phyloP scores from a whole-genome alignment of 331 rosid species.

The Malus hybrid region DNA sequence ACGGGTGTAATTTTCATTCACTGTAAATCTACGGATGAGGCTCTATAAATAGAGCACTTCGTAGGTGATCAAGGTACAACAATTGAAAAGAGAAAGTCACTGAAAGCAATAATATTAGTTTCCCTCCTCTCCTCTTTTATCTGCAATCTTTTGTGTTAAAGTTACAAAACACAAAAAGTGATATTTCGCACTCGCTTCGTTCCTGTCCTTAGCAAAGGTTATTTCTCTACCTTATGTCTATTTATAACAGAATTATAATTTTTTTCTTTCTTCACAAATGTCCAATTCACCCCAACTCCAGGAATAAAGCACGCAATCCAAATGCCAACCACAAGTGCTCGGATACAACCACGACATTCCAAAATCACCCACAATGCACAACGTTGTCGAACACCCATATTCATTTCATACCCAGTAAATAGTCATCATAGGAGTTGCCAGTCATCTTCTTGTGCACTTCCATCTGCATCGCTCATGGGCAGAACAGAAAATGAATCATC shows the following conservation, averaged over 20 bases:
- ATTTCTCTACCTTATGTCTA: too few species aligned
- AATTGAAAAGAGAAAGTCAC: too few species aligned
- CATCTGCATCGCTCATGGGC: slow-evolving; percentile 29
- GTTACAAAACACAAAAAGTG: too few species aligned
- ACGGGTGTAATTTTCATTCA: too few species aligned
- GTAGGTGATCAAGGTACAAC: too few species aligned
- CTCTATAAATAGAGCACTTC: too few species aligned
- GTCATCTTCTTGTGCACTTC: slow-evolving; percentile 55
- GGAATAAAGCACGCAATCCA: not conserved
- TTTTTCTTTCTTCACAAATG: not conserved
- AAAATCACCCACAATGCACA: not conserved
- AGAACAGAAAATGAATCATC: slow-evolving; percentile 31
- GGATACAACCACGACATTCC: not conserved
- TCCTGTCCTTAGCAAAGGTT: too few species aligned
- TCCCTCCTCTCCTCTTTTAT: too few species aligned
- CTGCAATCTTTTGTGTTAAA: too few species aligned
- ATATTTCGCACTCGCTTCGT: too few species aligned
- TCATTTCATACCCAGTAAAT: not conserved
- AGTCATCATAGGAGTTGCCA: slow-evolving; percentile 76
- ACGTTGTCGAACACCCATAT: not conserved
- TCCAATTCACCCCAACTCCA: not conserved
- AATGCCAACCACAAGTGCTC: not conserved
- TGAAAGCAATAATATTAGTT: too few species aligned
- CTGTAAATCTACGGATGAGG: too few species aligned
- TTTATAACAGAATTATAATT: not conserved